Evolutionary conservation across 768 basidiomycete genomes (phyloP).

Genomic region (Tricholoma hemisulphureum): DNA sequence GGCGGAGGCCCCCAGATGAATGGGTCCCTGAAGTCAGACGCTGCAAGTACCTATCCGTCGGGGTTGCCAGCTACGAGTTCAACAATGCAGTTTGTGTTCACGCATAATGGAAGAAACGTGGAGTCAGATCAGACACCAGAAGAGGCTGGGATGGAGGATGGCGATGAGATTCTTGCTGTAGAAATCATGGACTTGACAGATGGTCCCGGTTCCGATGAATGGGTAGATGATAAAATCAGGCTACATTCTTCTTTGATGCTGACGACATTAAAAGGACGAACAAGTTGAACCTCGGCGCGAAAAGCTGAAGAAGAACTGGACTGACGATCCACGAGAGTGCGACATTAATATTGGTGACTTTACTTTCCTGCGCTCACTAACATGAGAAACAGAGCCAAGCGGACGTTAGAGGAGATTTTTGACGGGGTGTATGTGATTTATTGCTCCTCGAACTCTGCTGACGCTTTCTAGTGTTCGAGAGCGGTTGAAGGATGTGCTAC

Average conservation of each 20-base stretch:
- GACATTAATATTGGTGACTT: slow-evolving; percentile 19
- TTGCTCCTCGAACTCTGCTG: not conserved
- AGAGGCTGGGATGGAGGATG: slow-evolving; percentile 83
- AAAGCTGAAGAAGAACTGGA: slow-evolving; percentile 80
- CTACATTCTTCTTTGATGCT: not conserved
- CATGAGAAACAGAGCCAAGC: slow-evolving; percentile 53
- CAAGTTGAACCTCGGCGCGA: slow-evolving; percentile 62
- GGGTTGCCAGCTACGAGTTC: slow-evolving; percentile 37
- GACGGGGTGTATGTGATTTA: slow-evolving; percentile 68
- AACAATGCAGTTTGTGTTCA: slow-evolving; percentile 80
- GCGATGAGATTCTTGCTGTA: slow-evolving; percentile 85
- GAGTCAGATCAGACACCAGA: slow-evolving; percentile 83
- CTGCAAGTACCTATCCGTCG: slow-evolving; percentile 44
- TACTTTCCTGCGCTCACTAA: slow-evolving; percentile 6
- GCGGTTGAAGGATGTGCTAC: slow-evolving; percentile 81
- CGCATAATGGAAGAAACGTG: slow-evolving; percentile 76
- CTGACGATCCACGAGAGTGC: slow-evolving; percentile 71
- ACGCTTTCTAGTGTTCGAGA: slow-evolving; percentile 67
- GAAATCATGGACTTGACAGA: slow-evolving; percentile 90
- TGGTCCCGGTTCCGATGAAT: slow-evolving; percentile 56
- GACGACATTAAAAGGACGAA: slow-evolving; percentile 49
- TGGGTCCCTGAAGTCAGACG: slow-evolving; percentile 50
- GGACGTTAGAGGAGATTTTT: slow-evolving; percentile 79
- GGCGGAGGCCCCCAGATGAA: slow-evolving; percentile 41
- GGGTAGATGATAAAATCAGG: slow-evolving; percentile 42